Base-by-base conservation (phyloP, 176 grass and related monocot genomes). In the Eremochloa ophiuroides region DNA sequence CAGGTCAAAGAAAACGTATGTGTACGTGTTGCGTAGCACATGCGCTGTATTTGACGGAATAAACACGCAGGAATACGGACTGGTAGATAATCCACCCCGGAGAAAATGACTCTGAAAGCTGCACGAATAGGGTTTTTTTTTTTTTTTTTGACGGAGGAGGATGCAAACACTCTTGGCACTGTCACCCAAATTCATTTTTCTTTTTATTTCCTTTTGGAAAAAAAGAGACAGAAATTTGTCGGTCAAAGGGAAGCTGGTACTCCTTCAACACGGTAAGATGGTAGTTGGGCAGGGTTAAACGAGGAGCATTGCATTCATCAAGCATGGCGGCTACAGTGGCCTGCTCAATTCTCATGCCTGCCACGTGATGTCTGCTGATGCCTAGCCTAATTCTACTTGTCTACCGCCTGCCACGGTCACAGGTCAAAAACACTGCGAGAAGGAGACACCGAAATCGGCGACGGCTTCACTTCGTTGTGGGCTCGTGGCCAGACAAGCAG, bases 291-390 rank as follows among this genome's bases (percentile, higher is more conserved):
- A 37, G 30, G 47, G 7, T 31, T 30, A 31, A 73, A 10, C 9
- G 10, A 33, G 0, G 8, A 10, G 40, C 40, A 77, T n/a, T n/a
- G 39, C 58, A 29, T 68, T 47, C 30, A 55, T 40, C 42, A 86
- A 13, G 76, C 76, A 47, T 78, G 84, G 76, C 44, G 31, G 84
- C 74, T 78, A 27, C 74, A 62, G 50, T n/a, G 7, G 18, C 48
- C 6, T 51, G 48, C 48, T 53, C 48, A 11, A n/a, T n/a, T n/a
- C n/a, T n/a, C n/a, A n/a, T 26, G 11, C 23, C 14, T 28, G 74
- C 58, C 78, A 82, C 85, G 85, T 87, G 79, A 62, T 66, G 67
- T 26, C 11, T 40, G 15, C 16, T 77, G 23, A 77, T 77, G 38
- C 39, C 37, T 47, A 15, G 47, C 18, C 48, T 37, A 74, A n/a